Conservation (phyloP, 2,329 filamentous ascomycete genomes). For the Sclerotinia spermophila region DNA sequence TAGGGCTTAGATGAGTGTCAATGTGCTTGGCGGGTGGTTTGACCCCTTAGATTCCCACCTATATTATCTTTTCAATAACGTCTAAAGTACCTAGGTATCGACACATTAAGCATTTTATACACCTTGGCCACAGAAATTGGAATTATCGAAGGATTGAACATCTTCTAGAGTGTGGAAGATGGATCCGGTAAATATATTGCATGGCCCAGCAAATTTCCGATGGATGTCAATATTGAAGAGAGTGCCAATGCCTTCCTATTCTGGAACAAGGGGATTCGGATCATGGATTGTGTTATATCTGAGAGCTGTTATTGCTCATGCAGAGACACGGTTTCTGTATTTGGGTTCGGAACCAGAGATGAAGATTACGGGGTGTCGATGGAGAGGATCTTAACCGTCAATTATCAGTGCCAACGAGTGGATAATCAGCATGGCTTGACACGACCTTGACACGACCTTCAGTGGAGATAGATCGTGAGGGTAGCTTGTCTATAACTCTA, state of each 20-base stretch:
- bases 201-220: constrained; percentile 8
- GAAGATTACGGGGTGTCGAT: constrained; percentile 6
- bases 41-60: constrained; percentile 6
- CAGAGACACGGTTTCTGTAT: neutral
- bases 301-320: neutral
- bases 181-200: neutral
- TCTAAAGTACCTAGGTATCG: neutral
- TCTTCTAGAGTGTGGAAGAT: neutral
- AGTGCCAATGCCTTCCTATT: neutral
- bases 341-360: neutral
- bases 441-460: neutral
- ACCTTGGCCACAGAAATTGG: neutral
- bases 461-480: neutral
- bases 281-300: neutral
- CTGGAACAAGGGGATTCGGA: neutral
- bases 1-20: constrained; percentile 17
- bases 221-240: neutral
- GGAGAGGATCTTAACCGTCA: constrained; percentile 1
- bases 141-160: neutral
- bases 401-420: neutral
- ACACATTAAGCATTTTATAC: constrained; percentile 1
- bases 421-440: neutral
- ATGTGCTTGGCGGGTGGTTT: constrained; percentile 9
- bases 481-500: neutral
- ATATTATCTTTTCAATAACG: constrained; percentile 2